These are phyloP conservation scores for Avena atlantica DNA, from an alignment of 176 grass and related monocot species.

Conservation along the genomic window DNA sequence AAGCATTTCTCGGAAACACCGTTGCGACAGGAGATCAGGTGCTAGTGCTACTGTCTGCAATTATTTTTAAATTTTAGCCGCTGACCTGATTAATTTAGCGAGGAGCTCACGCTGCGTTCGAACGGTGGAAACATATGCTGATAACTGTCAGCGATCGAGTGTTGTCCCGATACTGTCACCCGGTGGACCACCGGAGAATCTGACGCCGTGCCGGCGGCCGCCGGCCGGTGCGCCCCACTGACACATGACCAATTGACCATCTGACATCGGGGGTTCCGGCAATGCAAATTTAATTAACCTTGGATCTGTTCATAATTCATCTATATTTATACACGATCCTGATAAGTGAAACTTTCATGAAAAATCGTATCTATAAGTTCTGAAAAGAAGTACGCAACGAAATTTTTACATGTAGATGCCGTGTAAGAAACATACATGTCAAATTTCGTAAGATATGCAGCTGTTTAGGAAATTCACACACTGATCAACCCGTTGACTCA, in stretches of 20 bases:
- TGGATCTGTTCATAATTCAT: no score
- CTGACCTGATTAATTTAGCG: neutral
- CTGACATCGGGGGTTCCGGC: no score
- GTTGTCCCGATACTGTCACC: neutral
- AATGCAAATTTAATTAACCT: no score
- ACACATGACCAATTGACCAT: neutral
- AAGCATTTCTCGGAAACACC: conserved; percentile 20
- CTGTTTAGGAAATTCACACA: no score
- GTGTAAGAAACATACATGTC: no score
- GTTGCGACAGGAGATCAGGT: neutral
- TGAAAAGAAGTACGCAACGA: no score
- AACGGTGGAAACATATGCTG: neutral
- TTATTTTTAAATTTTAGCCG: neutral
- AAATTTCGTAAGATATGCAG: no score
- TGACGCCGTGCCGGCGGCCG: neutral
- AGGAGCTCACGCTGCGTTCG: neutral
- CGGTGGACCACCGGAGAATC: neutral
- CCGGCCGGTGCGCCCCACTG: neutral
- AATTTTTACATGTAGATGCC: no score
- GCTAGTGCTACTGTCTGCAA: neutral
- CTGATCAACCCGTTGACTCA: no score
- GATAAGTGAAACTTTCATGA: no score
- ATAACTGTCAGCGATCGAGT: neutral
- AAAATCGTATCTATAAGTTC: no score
- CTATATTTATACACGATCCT: neutral